Percentiles rank a stretch among this genome's conserved stretches.
phyloP scores from a whole-genome alignment of 73 alveolate species.

The Effrenium voratum region DNA sequence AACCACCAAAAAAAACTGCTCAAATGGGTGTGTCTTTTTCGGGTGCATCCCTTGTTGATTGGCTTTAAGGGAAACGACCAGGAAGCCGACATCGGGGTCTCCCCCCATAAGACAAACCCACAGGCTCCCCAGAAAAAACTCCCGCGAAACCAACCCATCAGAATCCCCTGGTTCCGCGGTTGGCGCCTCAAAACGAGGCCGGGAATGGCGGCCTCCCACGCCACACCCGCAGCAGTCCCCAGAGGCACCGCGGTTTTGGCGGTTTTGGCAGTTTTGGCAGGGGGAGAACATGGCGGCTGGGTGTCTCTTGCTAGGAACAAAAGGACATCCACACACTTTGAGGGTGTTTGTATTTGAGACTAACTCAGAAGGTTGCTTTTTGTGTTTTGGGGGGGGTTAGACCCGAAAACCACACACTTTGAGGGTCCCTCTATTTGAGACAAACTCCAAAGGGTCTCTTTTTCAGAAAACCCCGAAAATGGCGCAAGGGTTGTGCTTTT shows the following conservation, averaged over 20 bases:
- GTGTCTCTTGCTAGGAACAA: background rate
- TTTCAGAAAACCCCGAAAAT: too few species aligned
- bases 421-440: too few species aligned
- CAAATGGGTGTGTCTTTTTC: background rate
- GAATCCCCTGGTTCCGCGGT: background rate
- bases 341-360: too few species aligned
- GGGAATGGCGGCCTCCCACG: slow-evolving; percentile 68
- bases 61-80: background rate
- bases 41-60: background rate
- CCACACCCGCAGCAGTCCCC: slow-evolving; percentile 61
- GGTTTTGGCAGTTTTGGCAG: background rate
- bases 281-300: background rate
- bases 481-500: too few species aligned
- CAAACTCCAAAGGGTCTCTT: too few species aligned
- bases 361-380: too few species aligned
- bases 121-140: background rate
- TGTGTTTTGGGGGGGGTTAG: too few species aligned
- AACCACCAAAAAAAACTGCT: background rate
- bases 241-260: background rate
- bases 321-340: too few species aligned
- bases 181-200: background rate
- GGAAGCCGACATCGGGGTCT: background rate
- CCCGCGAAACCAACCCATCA: background rate
- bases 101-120: background rate
- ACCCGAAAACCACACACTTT: too few species aligned